Base-by-base conservation (phyloP, 495 filamentous ascomycete species). In the Hypomontagnella monticulosa region DNA sequence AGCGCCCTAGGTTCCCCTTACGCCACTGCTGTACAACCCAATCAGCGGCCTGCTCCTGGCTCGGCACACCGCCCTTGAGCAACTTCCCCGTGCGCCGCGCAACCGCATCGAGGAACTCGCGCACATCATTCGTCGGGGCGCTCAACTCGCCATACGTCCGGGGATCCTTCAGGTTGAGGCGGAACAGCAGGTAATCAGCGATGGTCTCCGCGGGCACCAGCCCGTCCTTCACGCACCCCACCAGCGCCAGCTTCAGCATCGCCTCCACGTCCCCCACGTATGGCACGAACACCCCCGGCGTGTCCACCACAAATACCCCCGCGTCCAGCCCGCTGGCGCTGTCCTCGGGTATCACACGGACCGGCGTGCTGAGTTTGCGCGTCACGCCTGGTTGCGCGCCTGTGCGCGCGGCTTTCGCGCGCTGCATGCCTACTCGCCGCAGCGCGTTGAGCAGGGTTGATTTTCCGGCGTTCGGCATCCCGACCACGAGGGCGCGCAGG, bases 391-490 rank as follows among this genome's bases (percentile, higher is more conserved):
- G 94, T 61, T 97, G 88, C 5, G 87, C 87, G 4, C 96, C 96
- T 0, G 93, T 97, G 52, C 79, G 79, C 44, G 93, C 88, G 7
- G 87, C 96, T 75, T 97, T 97, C 16, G 62, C 46, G 10, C 34
- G 54, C 14, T n/a, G 18, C 57, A 90, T 80, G 42, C 93, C 91
- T 14, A 80, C 76, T 16, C 80, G 83, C 8, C 96, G 89, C 37
- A 99, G 81, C 23, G 89, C 83, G 75, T 99, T 99, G 19, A 99
- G 87, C 11, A 99, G 81, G 0, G 94, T 92, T 18, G 91, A 96
- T 76, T 99, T 93, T 1, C 90, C 95, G 0, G 95, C 91, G 76
- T 99, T 99, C 4, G 95, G 95, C 94, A 99, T 97, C 23, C 95
- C 95, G 14, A 97, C 93, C 0, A 98, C 85, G 73, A 99, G 83